Conservation (phyloP, 2,329 filamentous ascomycete species). For the Aotearoamyces nothofagi region DNA sequence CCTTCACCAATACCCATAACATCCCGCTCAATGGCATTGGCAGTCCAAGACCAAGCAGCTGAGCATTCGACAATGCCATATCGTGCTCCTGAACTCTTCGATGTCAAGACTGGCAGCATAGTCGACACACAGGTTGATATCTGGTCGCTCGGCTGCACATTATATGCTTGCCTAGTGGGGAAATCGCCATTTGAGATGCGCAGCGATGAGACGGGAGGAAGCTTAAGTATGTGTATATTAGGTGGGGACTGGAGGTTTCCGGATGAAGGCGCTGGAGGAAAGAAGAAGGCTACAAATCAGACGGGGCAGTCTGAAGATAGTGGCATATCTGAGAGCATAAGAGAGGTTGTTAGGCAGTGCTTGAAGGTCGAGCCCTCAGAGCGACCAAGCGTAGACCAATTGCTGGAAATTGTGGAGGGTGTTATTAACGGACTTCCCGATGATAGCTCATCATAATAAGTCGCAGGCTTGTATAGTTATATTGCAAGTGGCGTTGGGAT, state of each 20-base stretch:
- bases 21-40: slow-evolving; percentile 75
- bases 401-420: slow-evolving; percentile 64
- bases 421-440: slow-evolving; percentile 55
- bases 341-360: slow-evolving; percentile 78
- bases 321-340: slow-evolving; percentile 64
- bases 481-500: no score
- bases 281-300: slow-evolving; percentile 20
- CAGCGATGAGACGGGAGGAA: slow-evolving; percentile 90
- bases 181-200: slow-evolving; percentile 95
- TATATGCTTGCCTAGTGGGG: slow-evolving; percentile 91
- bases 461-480: no score
- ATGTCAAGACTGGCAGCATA: slow-evolving; percentile 82
- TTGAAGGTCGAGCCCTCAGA: slow-evolving; percentile 76
- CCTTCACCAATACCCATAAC: slow-evolving; percentile 81
- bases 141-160: slow-evolving; percentile 93
- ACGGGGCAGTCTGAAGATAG: slow-evolving; percentile 20
- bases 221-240: slow-evolving; percentile 79
- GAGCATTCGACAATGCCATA: slow-evolving; percentile 99
- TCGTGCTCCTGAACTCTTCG: slow-evolving; percentile 91
- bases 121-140: slow-evolving; percentile 97
- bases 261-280: slow-evolving; percentile 56
- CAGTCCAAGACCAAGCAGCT: slow-evolving; percentile 85
- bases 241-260: slow-evolving; percentile 96
- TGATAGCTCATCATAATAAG: slow-evolving; percentile 25
- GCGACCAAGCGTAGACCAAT: slow-evolving; percentile 70